Evolutionary conservation across 2,329 filamentous ascomycete species (phyloP).

Genomic region (Ambrosiella cleistominuta): DNA sequence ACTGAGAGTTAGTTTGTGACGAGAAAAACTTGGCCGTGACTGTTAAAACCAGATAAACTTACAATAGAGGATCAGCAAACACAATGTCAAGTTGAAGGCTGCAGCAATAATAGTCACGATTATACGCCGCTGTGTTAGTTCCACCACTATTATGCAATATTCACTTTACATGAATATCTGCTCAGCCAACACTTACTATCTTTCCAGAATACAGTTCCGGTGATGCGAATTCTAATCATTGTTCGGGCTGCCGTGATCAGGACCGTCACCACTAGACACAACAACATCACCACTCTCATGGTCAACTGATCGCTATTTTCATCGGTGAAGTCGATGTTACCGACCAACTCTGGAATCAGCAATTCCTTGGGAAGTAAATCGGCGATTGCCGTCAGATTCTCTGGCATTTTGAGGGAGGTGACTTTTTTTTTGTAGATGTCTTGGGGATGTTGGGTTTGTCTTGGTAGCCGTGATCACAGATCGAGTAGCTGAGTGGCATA

Average conservation of each 20-base stretch:
- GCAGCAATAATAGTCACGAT: slow-evolving; percentile 6
- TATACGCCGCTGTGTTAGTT: too few species aligned
- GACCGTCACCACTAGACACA: slow-evolving; percentile 1
- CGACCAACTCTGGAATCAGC: background rate
- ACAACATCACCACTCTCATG: background rate
- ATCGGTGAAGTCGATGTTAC: slow-evolving; percentile 5
- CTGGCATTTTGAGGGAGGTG: too few species aligned
- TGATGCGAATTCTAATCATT: slow-evolving; percentile 3
- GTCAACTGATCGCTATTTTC: background rate
- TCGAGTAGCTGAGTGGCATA: too few species aligned
- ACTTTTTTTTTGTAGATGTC: too few species aligned
- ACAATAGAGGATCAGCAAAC: slow-evolving; percentile 2
- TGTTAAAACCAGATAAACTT: background rate
- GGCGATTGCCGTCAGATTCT: too few species aligned
- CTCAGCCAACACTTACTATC: slow-evolving; percentile 7
- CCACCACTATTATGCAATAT: background rate
- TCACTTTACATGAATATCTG: background rate
- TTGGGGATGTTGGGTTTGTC: too few species aligned
- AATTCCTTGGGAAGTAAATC: background rate
- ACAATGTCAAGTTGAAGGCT: slow-evolving; percentile 2
- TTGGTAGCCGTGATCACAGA: too few species aligned
- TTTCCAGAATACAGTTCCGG: slow-evolving; percentile 9
- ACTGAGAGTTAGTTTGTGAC: slow-evolving; percentile 3
- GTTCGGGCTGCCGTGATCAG: slow-evolving; percentile 7
- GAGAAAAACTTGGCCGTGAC: background rate